Evolutionary conservation across 805 yeast species (phyloP).

Genomic region (Barnettozyma salicaria): DNA sequence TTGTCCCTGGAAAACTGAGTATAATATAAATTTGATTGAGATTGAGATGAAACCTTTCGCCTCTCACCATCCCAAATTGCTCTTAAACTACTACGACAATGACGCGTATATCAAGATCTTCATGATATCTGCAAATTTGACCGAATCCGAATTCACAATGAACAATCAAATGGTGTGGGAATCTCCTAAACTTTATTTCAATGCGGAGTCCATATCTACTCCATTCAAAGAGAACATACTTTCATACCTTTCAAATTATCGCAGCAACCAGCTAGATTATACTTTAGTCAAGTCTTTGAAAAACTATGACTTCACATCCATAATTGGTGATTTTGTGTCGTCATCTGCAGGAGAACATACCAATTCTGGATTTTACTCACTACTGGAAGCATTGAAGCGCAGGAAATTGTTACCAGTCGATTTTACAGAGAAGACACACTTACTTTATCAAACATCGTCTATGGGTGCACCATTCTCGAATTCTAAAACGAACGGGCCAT

Average conservation of each 20-base stretch:
- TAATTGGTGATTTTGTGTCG: slow-evolving; percentile 48
- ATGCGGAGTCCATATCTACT: slow-evolving; percentile 6
- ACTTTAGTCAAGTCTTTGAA: slow-evolving; percentile 28
- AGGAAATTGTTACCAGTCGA: slow-evolving; percentile 11
- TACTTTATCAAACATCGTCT: slow-evolving; percentile 32
- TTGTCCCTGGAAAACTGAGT: slow-evolving; percentile 1
- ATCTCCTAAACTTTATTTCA: slow-evolving; percentile 38
- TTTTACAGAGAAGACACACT: slow-evolving; percentile 15
- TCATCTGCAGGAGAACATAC: slow-evolving; percentile 44
- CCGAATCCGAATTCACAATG: slow-evolving; percentile 44
- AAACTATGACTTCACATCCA: slow-evolving; percentile 37
- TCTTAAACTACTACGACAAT: slow-evolving; percentile 46
- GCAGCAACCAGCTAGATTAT: slow-evolving; percentile 23
- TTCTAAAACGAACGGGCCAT: slow-evolving; percentile 6
- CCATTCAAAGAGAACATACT: slow-evolving; percentile 41
- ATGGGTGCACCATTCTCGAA: slow-evolving; percentile 20
- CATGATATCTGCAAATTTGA: slow-evolving; percentile 55
- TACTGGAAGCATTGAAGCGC: slow-evolving; percentile 20
- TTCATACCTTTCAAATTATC: slow-evolving; percentile 41
- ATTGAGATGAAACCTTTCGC: slow-evolving; percentile 36
- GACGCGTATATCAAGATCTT: slow-evolving; percentile 39
- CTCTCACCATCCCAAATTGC: slow-evolving; percentile 63
- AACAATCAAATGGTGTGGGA: slow-evolving; percentile 67
- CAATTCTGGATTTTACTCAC: slow-evolving; percentile 26
- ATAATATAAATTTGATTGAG: slow-evolving; percentile 22